Conservation (phyloP, 2,329 filamentous ascomycete genomes). For the Colletotrichum eleusines region DNA sequence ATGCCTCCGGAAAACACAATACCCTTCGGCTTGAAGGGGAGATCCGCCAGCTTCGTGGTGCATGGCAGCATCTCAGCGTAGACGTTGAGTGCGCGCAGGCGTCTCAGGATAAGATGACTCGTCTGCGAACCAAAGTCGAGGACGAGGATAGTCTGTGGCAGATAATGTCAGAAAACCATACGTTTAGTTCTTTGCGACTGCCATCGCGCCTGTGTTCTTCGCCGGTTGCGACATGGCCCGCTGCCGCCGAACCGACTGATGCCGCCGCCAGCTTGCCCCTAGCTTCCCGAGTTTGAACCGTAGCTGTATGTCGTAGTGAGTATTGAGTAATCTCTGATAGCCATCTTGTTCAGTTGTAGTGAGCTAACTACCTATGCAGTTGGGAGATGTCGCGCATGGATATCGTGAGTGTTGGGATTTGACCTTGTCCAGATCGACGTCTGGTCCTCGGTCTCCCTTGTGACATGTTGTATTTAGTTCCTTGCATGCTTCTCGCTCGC, state of each 20-base stretch:
- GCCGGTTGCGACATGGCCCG: background rate
- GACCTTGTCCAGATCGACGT: background rate
- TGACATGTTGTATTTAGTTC: background rate
- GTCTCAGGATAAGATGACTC: conserved; percentile 79
- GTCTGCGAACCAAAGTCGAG: conserved; percentile 80
- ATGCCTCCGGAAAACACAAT: conserved; percentile 70
- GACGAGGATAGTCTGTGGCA: conserved; percentile 73
- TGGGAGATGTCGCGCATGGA: background rate
- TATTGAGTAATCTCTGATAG: background rate
- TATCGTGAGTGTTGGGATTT: background rate
- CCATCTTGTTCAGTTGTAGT: no score
- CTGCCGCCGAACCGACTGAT: conserved; percentile 43
- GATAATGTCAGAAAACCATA: background rate
- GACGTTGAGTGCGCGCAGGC: conserved; percentile 82
- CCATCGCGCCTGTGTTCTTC: no score
- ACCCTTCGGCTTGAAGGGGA: conserved; percentile 84
- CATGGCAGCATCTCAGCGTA: conserved; percentile 92
- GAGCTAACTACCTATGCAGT: background rate
- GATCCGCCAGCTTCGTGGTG: conserved; percentile 82
- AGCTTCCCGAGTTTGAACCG: background rate
- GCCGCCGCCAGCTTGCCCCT: background rate
- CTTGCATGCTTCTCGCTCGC: background rate
- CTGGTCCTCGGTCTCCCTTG: background rate
- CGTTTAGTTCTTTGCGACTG: background rate
- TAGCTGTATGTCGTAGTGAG: background rate